Evolutionary conservation across 2,329 filamentous ascomycete genomes (phyloP).

Genomic region (Monosporascus sp.): DNA sequence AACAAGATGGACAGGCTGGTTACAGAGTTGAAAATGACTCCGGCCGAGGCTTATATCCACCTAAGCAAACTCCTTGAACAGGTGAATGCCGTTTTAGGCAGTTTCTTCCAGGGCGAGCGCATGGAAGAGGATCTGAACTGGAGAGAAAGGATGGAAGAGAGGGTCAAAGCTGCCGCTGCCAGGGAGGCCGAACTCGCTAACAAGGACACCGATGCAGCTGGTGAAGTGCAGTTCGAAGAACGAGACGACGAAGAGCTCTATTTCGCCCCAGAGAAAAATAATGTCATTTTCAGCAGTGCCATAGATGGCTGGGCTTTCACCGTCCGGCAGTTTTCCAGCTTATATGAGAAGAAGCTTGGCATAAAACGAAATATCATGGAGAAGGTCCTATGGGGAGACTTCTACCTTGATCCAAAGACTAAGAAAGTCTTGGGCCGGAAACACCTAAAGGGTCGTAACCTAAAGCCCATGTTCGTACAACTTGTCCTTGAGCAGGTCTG

Average conservation of each 20-base stretch:
- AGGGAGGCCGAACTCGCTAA: constrained; percentile 49
- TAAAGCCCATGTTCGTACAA: constrained; percentile 98
- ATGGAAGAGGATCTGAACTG: constrained; percentile 98
- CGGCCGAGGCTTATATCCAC: constrained; percentile 82
- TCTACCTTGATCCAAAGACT: constrained; percentile 93
- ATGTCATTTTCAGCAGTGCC: constrained; percentile 97
- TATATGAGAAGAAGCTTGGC: constrained; percentile 96
- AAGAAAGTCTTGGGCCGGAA: constrained; percentile 88
- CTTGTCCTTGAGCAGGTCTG: constrained; percentile 92
- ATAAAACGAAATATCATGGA: constrained; percentile 86
- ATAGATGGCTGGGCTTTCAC: constrained; percentile 99
- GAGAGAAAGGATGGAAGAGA: constrained; percentile 88
- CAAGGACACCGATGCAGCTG: constrained; percentile 44
- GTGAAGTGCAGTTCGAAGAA: constrained; percentile 73
- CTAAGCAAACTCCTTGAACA: constrained; percentile 87
- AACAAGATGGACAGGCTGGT: constrained; percentile 97
- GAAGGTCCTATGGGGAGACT: constrained; percentile 95
- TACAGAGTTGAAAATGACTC: constrained; percentile 91
- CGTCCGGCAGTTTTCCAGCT: constrained; percentile 81
- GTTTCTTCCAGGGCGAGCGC: constrained; percentile 94
- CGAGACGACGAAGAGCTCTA: constrained; percentile 95
- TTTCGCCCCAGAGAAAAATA: constrained; percentile 96
- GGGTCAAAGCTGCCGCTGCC: constrained; percentile 64
- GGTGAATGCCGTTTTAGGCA: constrained; percentile 94
- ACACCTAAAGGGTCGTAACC: constrained; percentile 82